Percentiles rank a stretch among this genome's conserved stretches.
These are phyloP conservation scores for Eucommia ulmoides DNA, from an alignment of 257 asterid species.

Conservation along the genomic window DNA sequence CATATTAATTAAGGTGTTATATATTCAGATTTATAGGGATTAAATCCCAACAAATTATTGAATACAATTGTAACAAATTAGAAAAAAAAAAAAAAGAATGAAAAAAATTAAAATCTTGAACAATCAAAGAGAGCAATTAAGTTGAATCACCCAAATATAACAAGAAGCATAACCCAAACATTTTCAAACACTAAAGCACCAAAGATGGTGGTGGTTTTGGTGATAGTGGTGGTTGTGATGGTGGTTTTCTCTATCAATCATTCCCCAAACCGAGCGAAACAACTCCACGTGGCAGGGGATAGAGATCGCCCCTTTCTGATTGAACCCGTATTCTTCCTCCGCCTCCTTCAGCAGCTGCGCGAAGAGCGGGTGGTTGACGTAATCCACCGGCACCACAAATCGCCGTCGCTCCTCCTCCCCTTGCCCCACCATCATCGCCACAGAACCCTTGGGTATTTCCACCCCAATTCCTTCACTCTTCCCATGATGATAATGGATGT, in stretches of 20 bases:
- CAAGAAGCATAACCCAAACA: too few species aligned
- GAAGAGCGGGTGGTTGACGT: slow-evolving; percentile 32
- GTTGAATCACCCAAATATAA: too few species aligned
- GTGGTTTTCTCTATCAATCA: slow-evolving; percentile 22
- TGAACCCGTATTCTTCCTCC: slow-evolving; percentile 33
- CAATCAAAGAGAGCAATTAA: too few species aligned
- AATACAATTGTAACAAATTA: too few species aligned
- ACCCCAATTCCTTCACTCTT: slow-evolving; percentile 8
- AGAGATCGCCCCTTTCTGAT: slow-evolving; percentile 27
- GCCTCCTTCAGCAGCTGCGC: slow-evolving; percentile 25
- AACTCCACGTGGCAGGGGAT: slow-evolving; percentile 38
- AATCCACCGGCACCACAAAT: slow-evolving; percentile 28
- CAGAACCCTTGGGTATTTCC: slow-evolving; percentile 26
- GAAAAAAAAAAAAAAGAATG: too few species aligned
- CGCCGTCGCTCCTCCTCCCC: slow-evolving; percentile 26
- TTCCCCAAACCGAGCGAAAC: slow-evolving; percentile 24
- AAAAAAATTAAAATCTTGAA: too few species aligned
- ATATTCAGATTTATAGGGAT: too few species aligned
- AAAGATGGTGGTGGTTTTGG: background rate
- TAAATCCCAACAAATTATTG: too few species aligned
- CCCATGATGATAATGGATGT: slow-evolving; percentile 15
- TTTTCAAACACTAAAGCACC: slow-evolving; percentile 6
- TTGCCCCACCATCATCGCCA: slow-evolving; percentile 32
- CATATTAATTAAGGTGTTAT: too few species aligned
- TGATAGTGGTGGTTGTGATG: background rate